These are phyloP conservation scores for Hansenula anomala DNA, from an alignment of 1,139 yeast species.

Conservation along the genomic window DNA sequence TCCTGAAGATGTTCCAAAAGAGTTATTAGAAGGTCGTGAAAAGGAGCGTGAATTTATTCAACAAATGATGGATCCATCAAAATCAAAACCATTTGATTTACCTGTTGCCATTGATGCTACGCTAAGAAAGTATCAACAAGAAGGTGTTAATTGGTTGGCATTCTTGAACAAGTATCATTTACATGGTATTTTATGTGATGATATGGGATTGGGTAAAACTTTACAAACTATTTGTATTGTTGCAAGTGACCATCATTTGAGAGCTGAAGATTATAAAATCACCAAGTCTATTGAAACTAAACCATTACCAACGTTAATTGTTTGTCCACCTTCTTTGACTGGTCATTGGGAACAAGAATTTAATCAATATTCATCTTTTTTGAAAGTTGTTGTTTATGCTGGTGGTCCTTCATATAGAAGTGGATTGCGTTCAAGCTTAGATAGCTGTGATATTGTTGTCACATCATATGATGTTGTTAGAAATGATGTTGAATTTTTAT, in stretches of 20 bases:
- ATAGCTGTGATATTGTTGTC: constrained; percentile 74
- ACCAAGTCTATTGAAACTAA: constrained; percentile 67
- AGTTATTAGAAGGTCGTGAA: constrained; percentile 82
- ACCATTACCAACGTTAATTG: constrained; percentile 75
- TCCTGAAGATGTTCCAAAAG: constrained; percentile 88
- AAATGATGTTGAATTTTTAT: constrained; percentile 71
- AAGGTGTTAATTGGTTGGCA: constrained; percentile 98
- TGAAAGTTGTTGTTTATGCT: constrained; percentile 80
- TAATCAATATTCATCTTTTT: constrained; percentile 83
- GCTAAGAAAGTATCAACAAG: constrained; percentile 92
- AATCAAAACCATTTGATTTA: constrained; percentile 78
- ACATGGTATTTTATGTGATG: constrained; percentile 97
- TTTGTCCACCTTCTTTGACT: constrained; percentile 96
- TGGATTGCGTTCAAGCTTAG: constrained; percentile 48
- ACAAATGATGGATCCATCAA: constrained; percentile 98
- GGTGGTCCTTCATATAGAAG: constrained; percentile 83
- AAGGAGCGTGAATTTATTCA: constrained; percentile 91
- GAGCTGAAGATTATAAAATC: constrained; percentile 61
- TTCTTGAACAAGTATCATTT: constrained; percentile 91
- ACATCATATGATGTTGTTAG: constrained; percentile 96
- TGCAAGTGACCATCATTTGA: constrained; percentile 88
- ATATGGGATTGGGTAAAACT: constrained; percentile 98
- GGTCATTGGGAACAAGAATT: constrained; percentile 99
- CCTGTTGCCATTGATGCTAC: constrained; percentile 94
- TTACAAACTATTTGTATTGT: constrained; percentile 95